phyloP scores from a whole-genome alignment of 768 basidiomycete species.

The Phylloporus scabripes region DNA sequence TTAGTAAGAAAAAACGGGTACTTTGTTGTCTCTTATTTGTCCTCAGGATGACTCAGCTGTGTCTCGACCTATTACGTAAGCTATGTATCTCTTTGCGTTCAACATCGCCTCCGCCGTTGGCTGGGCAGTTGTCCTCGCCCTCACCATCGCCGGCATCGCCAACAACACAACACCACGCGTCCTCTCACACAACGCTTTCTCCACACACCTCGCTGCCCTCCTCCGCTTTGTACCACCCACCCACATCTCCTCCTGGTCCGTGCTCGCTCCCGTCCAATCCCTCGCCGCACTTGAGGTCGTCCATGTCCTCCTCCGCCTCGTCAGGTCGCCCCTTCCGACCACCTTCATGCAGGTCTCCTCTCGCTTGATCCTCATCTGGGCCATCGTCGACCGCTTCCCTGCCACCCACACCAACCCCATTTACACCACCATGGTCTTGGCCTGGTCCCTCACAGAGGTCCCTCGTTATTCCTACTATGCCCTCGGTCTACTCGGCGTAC shows the following conservation, averaged over 20 bases:
- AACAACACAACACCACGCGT: conserved; percentile 12
- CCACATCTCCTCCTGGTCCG: conserved; percentile 51
- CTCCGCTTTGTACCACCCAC: conserved; percentile 39
- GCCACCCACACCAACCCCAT: conserved; percentile 65
- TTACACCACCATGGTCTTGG: conserved; percentile 86
- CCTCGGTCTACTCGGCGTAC: conserved; percentile 50
- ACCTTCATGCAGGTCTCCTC: conserved; percentile 78
- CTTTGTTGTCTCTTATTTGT: conserved; percentile 23
- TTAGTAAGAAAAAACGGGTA: conserved; percentile 32
- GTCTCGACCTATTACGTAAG: conserved; percentile 10
- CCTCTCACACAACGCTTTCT: conserved; percentile 36
- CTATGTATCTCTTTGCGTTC: conserved; percentile 67
- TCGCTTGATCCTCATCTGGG: conserved; percentile 83
- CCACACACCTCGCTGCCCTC: conserved; percentile 27
- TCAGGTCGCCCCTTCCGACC: conserved; percentile 68
- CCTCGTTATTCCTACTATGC: conserved; percentile 91
- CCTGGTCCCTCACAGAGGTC: conserved; percentile 90
- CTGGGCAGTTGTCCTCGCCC: conserved; percentile 68
- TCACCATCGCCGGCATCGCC: conserved; percentile 44
- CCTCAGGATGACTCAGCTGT: conserved; percentile 8
- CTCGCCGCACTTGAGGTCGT: conserved; percentile 79
- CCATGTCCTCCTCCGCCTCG: conserved; percentile 75
- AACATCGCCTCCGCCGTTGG: conserved; percentile 69
- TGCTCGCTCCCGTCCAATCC: conserved; percentile 71
- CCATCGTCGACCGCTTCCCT: conserved; percentile 40